A percentile compares a stretch with the other conserved stretches of the same genome.
These are phyloP conservation scores for Pleurotus salmoneostramineus DNA, from an alignment of 768 basidiomycete species.

Conservation along the genomic window DNA sequence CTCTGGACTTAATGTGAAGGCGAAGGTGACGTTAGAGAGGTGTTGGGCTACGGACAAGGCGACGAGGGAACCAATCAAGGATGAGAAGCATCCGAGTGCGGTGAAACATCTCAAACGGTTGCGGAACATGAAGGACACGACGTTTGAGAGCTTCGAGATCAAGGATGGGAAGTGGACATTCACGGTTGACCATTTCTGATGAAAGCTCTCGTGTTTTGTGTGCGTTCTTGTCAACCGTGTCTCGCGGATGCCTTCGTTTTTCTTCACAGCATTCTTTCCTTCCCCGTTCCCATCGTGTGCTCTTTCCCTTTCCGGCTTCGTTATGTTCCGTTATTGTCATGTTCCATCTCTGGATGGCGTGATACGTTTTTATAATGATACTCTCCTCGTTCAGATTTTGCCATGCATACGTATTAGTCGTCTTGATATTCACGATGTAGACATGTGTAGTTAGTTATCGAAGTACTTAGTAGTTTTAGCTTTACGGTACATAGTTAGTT, in stretches of 20 bases:
- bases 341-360: no score
- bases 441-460: no score
- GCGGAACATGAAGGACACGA: constrained; percentile 81
- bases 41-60: constrained; percentile 93
- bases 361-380: no score
- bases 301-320: neutral
- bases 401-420: no score
- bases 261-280: neutral
- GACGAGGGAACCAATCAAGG: constrained; percentile 85
- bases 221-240: no score
- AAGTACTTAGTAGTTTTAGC: no score
- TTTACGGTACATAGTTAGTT: no score
- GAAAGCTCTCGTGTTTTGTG: neutral
- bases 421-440: no score
- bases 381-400: no score
- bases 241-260: no score
- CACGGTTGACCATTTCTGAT: constrained; percentile 87
- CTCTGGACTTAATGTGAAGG: constrained; percentile 85
- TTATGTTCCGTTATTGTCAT: neutral
- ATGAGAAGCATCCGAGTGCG: constrained; percentile 64
- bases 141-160: constrained; percentile 77
- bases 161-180: constrained; percentile 90
- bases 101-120: constrained; percentile 77
- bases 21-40: constrained; percentile 67
- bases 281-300: neutral